A percentile compares a stretch with the other conserved stretches of the same genome.
Evolutionary conservation across 202 grass and related monocot genomes (phyloP).

Genomic region (Schoenoplectus tabernaemontani): DNA sequence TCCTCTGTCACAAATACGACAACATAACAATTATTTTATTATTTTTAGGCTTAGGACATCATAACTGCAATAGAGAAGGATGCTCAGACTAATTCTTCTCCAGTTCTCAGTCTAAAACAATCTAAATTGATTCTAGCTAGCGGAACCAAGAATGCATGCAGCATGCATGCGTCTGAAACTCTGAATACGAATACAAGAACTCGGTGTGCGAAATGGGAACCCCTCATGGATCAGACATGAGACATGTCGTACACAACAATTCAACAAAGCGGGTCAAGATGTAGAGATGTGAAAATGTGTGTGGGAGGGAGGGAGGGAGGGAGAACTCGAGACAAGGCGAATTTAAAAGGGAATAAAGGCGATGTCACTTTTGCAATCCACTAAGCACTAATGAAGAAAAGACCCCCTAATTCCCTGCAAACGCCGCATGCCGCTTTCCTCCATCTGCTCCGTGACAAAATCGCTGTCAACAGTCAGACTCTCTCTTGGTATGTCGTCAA

Average conservation of each 20-base stretch:
- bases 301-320: background rate
- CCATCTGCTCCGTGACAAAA: conserved; percentile 23
- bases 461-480: conserved; percentile 2
- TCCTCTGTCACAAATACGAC: background rate
- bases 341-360: conserved; percentile 4
- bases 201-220: background rate
- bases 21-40: no score
- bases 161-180: background rate
- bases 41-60: no score
- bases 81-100: conserved; percentile 1
- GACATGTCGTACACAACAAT: background rate
- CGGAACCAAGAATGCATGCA: background rate
- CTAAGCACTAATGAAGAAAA: conserved; percentile 20
- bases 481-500: background rate
- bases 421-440: conserved; percentile 11
- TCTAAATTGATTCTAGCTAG: background rate
- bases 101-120: background rate
- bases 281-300: conserved; percentile 13
- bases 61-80: background rate
- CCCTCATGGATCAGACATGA: background rate
- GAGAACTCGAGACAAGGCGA: background rate
- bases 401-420: conserved; percentile 20
- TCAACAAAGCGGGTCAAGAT: background rate
- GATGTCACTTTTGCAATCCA: conserved; percentile 13
- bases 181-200: no score